These are phyloP conservation scores for Gardenia jasminoides DNA, from an alignment of 257 asterid species.

Conservation along the genomic window DNA sequence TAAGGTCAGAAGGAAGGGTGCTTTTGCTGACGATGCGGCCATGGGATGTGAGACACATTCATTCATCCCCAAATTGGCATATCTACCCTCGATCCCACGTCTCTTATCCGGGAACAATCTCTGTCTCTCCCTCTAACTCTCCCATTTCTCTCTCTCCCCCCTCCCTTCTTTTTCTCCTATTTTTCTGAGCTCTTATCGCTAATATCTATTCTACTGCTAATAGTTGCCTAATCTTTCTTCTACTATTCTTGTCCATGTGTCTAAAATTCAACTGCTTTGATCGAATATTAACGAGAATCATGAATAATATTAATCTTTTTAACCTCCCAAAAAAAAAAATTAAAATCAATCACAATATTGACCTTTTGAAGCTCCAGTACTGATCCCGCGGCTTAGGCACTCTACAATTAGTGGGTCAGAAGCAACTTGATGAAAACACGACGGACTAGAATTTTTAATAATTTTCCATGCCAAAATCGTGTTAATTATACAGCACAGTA, in stretches of 20 bases:
- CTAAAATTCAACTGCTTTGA: not conserved
- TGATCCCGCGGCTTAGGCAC: too few relatives aligned
- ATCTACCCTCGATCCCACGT: not conserved
- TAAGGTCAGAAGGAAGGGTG: conserved; percentile 16
- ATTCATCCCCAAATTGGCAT: conserved; percentile 11
- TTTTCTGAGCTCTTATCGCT: conserved; percentile 2
- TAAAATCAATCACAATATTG: not conserved
- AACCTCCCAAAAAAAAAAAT: too few relatives aligned
- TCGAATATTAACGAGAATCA: not conserved
- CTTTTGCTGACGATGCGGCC: conserved; percentile 15
- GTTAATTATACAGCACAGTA: too few relatives aligned
- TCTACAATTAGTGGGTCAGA: too few relatives aligned
- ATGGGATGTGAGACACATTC: not conserved
- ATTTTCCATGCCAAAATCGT: too few relatives aligned
- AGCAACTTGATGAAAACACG: too few relatives aligned
- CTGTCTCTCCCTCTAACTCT: not conserved
- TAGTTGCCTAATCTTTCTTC: not conserved
- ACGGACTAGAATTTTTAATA: too few relatives aligned
- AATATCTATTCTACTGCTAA: not conserved
- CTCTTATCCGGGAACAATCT: not conserved
- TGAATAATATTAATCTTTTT: not conserved
- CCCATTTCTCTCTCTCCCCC: not conserved
- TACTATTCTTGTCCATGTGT: not conserved
- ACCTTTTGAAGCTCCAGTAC: too few relatives aligned
- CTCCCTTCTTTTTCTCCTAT: conserved; percentile 5